A percentile compares a stretch with the other conserved stretches of the same genome.
Evolutionary conservation across 2,329 filamentous ascomycete genomes (phyloP).

Genomic region (Trichoderma sp.): DNA sequence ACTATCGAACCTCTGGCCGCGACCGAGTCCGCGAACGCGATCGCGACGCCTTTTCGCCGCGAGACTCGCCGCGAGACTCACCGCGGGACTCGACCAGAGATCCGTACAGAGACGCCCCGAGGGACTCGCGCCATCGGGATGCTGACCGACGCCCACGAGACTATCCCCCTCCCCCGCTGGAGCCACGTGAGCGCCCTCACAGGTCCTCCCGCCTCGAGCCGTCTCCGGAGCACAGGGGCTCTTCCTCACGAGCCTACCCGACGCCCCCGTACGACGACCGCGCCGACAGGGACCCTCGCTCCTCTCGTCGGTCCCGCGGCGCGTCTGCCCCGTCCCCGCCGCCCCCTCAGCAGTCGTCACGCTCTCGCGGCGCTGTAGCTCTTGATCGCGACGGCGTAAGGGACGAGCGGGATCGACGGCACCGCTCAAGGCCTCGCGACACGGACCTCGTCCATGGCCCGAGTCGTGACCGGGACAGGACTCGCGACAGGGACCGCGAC

Average conservation of each 20-base stretch:
- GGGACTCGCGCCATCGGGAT: slow-evolving; percentile 12
- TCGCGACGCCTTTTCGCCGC: not conserved
- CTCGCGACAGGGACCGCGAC: not conserved
- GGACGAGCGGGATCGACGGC: slow-evolving; percentile 9
- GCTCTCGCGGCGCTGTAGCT: slow-evolving; percentile 18
- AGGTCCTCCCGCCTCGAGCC: slow-evolving; percentile 25
- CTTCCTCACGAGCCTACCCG: slow-evolving; percentile 14
- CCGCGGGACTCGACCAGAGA: slow-evolving; percentile 3
- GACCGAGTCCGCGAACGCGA: not conserved
- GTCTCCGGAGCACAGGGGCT: slow-evolving; percentile 13
- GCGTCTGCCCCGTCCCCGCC: not conserved
- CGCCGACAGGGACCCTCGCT: not conserved
- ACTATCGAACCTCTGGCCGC: slow-evolving; percentile 4
- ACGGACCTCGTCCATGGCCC: not conserved
- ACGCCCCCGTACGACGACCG: not conserved
- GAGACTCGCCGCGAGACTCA: not conserved
- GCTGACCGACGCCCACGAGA: slow-evolving; percentile 18
- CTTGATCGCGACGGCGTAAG: not conserved
- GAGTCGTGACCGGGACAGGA: not conserved
- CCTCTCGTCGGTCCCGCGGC: slow-evolving; percentile 21
- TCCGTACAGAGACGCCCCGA: not conserved
- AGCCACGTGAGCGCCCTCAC: slow-evolving; percentile 24
- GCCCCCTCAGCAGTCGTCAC: not conserved
- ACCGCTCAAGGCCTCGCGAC: slow-evolving; percentile 23
- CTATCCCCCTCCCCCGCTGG: slow-evolving; percentile 3